Evolutionary conservation across 2,329 filamentous ascomycete species (phyloP).

Genomic region (Truncatella angustata): DNA sequence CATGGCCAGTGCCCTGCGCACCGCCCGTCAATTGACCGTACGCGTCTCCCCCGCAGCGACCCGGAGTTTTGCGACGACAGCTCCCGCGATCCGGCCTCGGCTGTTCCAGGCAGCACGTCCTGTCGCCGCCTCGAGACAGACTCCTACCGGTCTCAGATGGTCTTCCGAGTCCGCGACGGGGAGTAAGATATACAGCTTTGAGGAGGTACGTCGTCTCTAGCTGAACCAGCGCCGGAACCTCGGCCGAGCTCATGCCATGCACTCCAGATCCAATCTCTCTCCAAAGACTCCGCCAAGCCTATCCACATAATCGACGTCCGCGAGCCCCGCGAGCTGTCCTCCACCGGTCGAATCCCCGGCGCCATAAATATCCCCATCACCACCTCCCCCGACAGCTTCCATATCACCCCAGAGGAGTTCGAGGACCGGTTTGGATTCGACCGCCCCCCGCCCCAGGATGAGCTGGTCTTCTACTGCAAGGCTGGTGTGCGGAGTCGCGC

Average conservation of each 20-base stretch:
- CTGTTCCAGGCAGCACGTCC: neutral
- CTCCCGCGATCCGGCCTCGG: neutral
- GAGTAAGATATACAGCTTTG: slow-evolving; percentile 29
- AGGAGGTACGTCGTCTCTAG: slow-evolving; percentile 24
- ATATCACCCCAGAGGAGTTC: slow-evolving; percentile 76
- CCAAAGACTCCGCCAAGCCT: slow-evolving; percentile 8
- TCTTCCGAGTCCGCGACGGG: slow-evolving; percentile 21
- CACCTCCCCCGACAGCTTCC: slow-evolving; percentile 74
- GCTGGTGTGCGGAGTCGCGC: slow-evolving; percentile 79
- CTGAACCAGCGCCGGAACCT: neutral
- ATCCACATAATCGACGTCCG: slow-evolving; percentile 56
- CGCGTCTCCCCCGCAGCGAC: neutral
- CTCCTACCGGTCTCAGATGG: slow-evolving; percentile 13
- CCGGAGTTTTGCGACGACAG: neutral
- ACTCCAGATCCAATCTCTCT: slow-evolving; percentile 19
- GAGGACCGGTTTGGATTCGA: slow-evolving; percentile 76
- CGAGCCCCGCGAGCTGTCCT: slow-evolving; percentile 65
- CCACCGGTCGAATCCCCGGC: slow-evolving; percentile 72
- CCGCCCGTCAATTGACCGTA: neutral
- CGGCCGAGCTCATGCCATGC: neutral
- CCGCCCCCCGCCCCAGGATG: slow-evolving; percentile 49
- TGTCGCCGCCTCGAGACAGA: neutral
- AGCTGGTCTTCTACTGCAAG: slow-evolving; percentile 89
- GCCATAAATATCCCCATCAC: slow-evolving; percentile 81
- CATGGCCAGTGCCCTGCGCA: slow-evolving; percentile 7